Evolutionary conservation across 1,139 yeast species (phyloP).

Genomic region (Blastobotrys buckinghamii): DNA sequence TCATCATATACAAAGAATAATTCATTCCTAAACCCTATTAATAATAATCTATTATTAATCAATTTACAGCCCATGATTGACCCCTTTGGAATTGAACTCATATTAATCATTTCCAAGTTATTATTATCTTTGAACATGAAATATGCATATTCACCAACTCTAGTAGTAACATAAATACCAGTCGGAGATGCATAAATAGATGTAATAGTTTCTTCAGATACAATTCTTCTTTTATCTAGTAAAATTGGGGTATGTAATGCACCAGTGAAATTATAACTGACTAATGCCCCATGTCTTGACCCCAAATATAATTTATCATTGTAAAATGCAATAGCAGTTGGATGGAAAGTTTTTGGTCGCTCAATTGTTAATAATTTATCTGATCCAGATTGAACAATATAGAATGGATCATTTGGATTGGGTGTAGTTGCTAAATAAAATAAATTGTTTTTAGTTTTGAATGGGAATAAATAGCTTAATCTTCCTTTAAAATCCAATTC

Average conservation of each 20-base stretch:
- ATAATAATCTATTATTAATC: constrained; percentile 46
- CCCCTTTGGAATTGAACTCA: constrained; percentile 66
- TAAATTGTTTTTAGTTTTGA: constrained; percentile 26
- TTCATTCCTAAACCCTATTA: constrained; percentile 80
- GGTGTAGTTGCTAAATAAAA: constrained; percentile 58
- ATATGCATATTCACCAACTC: constrained; percentile 26
- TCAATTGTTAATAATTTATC: constrained; percentile 16
- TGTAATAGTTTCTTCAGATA: constrained; percentile 73
- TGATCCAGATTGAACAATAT: constrained; percentile 39
- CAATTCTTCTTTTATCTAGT: constrained; percentile 46
- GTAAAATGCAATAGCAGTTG: constrained; percentile 51
- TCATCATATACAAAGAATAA: constrained; percentile 80
- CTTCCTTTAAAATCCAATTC: constrained; percentile 35
- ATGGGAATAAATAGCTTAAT: constrained; percentile 47
- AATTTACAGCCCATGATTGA: constrained; percentile 66
- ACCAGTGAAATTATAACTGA: constrained; percentile 43
- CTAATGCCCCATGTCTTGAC: constrained; percentile 64
- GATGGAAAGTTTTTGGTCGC: constrained; percentile 44
- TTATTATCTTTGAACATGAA: constrained; percentile 14
- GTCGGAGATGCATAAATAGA: constrained; percentile 34
- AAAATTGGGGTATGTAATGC: constrained; percentile 14
- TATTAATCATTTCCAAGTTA: constrained; percentile 40
- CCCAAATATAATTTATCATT: constrained; percentile 50
- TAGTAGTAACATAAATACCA: constrained; percentile 22
- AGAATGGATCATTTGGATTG: constrained; percentile 52